phyloP scores from a whole-genome alignment of 495 filamentous ascomycete species.

The Apodospora peruviana region DNA sequence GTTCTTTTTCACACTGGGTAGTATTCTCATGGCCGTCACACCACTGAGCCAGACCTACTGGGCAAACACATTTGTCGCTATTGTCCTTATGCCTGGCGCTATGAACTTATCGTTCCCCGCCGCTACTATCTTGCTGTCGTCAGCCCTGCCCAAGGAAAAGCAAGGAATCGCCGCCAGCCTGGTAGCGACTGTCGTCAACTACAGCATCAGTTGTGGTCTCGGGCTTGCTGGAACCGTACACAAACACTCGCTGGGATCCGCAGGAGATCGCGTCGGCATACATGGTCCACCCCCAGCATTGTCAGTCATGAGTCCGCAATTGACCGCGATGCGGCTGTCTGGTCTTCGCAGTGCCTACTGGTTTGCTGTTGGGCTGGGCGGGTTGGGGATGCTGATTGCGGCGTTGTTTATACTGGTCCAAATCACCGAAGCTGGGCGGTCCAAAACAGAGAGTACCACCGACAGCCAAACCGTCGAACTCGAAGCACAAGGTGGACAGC shows the following conservation, averaged over 20 bases:
- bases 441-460: neutral
- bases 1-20: slow-evolving; percentile 39
- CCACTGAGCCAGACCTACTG: slow-evolving; percentile 52
- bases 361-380: slow-evolving; percentile 47
- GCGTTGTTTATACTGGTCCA: slow-evolving; percentile 11
- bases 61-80: slow-evolving; percentile 51
- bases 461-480: neutral
- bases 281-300: neutral
- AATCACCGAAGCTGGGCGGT: neutral
- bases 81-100: slow-evolving; percentile 52
- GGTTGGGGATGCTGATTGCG: slow-evolving; percentile 34
- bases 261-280: neutral
- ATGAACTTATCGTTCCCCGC: slow-evolving; percentile 43
- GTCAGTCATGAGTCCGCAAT: neutral
- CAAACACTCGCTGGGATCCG: slow-evolving; percentile 1
- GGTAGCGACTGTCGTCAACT: slow-evolving; percentile 39
- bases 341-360: slow-evolving; percentile 56
- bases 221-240: slow-evolving; percentile 42
- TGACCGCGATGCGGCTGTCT: slow-evolving; percentile 26
- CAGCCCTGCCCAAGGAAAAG: slow-evolving; percentile 49
- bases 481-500: neutral
- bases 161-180: slow-evolving; percentile 51
- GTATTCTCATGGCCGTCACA: slow-evolving; percentile 37
- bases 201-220: slow-evolving; percentile 39
- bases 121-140: slow-evolving; percentile 51